Conservation (phyloP, 2,329 filamentous ascomycete genomes). For the Colletotrichum shisoi region DNA sequence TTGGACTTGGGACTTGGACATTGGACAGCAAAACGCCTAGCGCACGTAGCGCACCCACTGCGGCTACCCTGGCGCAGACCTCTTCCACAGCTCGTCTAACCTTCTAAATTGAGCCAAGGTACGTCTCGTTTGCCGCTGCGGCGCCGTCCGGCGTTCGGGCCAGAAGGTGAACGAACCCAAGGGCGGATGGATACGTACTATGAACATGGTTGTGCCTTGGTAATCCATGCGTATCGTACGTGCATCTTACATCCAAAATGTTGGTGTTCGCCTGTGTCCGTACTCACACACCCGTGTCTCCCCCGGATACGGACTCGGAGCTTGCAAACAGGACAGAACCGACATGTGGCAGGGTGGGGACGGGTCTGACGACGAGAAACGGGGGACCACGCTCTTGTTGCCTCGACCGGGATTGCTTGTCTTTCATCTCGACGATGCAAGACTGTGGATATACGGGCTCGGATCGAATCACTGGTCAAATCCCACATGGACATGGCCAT, state of each 20-base stretch:
- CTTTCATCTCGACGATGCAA: conserved; percentile 6
- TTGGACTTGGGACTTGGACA: conserved; percentile 8
- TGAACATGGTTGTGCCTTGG: not conserved
- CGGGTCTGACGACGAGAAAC: conserved; percentile 6
- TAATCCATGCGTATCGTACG: not conserved
- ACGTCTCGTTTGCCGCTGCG: conserved; percentile 30
- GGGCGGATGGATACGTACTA: not conserved
- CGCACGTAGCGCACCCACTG: conserved; percentile 37
- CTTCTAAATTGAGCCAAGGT: conserved; percentile 32
- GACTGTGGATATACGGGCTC: conserved; percentile 13
- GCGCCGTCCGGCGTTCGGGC: conserved; percentile 3
- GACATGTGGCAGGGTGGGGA: not conserved
- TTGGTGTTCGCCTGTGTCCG: not conserved
- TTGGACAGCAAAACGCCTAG: conserved; percentile 30
- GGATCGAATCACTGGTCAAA: not conserved
- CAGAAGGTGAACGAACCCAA: too few species aligned
- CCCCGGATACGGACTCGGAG: conserved; percentile 19
- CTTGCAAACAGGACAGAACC: conserved; percentile 12
- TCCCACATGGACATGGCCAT: not conserved
- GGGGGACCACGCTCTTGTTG: not conserved
- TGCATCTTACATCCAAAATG: not conserved
- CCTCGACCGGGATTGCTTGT: conserved; percentile 3
- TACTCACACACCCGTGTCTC: conserved; percentile 1
- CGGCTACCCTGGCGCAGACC: conserved; percentile 34
- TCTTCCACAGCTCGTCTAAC: conserved; percentile 32